These are phyloP conservation scores for Talaromyces wortmannii DNA, from an alignment of 495 filamentous ascomycete genomes.

Conservation along the genomic window DNA sequence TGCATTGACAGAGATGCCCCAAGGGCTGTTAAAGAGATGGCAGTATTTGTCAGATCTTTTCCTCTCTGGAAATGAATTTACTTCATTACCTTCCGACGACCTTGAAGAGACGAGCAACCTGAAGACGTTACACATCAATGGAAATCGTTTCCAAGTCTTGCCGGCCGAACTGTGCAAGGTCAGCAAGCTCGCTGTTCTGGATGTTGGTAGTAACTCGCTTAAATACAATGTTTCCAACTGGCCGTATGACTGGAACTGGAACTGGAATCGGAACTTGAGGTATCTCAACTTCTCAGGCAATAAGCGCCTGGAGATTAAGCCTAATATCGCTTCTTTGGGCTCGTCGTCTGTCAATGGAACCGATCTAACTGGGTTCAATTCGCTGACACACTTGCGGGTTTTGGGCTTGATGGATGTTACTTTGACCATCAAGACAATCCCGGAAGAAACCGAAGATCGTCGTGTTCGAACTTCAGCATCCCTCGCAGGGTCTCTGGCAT, in stretches of 20 bases:
- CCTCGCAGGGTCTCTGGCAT: conserved; percentile 75
- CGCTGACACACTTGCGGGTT: conserved; percentile 76
- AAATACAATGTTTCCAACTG: conserved; percentile 99
- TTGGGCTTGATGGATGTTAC: conserved; percentile 98
- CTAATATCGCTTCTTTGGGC: conserved; percentile 50
- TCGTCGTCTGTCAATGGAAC: conserved; percentile 46
- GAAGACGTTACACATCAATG: conserved; percentile 90
- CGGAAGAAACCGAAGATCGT: conserved; percentile 91
- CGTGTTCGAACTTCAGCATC: conserved; percentile 95
- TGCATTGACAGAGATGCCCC: conserved; percentile 83
- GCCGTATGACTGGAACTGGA: conserved; percentile 99
- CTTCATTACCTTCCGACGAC: conserved; percentile 86
- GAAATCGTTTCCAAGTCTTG: conserved; percentile 94
- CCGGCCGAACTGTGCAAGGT: conserved; percentile 95
- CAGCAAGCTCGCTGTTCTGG: conserved; percentile 79
- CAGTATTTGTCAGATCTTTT: conserved; percentile 84
- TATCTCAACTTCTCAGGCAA: conserved; percentile 97
- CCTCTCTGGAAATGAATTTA: conserved; percentile 90
- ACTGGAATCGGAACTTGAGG: conserved; percentile 88
- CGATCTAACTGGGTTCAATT: conserved; percentile 87
- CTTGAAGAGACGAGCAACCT: conserved; percentile 80
- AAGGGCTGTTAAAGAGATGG: conserved; percentile 81
- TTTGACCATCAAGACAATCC: conserved; percentile 82
- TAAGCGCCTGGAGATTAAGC: conserved; percentile 95
- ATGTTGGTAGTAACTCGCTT: conserved; percentile 92